phyloP scores from a whole-genome alignment of 2,329 filamentous ascomycete genomes.

The Chrysoporthe puriensis region DNA sequence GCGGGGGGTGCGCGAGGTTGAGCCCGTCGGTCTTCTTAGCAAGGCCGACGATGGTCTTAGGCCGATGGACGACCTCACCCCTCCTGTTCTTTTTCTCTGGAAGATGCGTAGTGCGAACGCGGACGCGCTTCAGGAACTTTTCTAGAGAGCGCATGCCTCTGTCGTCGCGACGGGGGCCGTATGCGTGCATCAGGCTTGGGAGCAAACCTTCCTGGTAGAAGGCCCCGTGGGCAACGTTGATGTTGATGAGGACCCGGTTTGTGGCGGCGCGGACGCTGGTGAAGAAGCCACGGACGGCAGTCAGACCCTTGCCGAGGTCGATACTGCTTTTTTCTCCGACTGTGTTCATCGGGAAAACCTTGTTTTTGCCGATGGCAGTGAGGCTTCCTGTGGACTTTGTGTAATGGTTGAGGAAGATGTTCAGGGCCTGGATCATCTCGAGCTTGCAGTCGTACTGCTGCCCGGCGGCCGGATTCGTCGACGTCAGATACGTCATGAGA shows the following conservation, averaged over 20 bases:
- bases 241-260: constrained; percentile 40
- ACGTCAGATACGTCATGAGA: constrained; percentile 36
- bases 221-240: constrained; percentile 41
- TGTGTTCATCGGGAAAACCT: constrained; percentile 34
- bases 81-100: constrained; percentile 36
- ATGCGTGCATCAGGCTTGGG: constrained; percentile 28
- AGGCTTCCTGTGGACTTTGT: constrained; percentile 34
- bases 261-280: constrained; percentile 41
- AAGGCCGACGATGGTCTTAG: constrained; percentile 44
- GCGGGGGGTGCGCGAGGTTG: constrained; percentile 34
- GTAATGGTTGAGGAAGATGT: constrained; percentile 63
- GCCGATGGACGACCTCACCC: constrained; percentile 40
- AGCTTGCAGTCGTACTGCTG: constrained; percentile 33
- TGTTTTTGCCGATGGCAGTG: constrained; percentile 36
- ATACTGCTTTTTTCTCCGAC: constrained; percentile 8
- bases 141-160: constrained; percentile 33
- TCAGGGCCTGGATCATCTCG: constrained; percentile 69
- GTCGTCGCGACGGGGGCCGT: background rate
- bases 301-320: constrained; percentile 36
- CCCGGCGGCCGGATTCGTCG: constrained; percentile 30
- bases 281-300: constrained; percentile 40
- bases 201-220: constrained; percentile 39
- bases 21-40: constrained; percentile 41
- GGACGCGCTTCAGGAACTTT: constrained; percentile 43
- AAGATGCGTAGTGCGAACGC: constrained; percentile 45